Evolutionary conservation across 345 rosid species (phyloP).

Genomic region (Lumnitzera littorea): DNA sequence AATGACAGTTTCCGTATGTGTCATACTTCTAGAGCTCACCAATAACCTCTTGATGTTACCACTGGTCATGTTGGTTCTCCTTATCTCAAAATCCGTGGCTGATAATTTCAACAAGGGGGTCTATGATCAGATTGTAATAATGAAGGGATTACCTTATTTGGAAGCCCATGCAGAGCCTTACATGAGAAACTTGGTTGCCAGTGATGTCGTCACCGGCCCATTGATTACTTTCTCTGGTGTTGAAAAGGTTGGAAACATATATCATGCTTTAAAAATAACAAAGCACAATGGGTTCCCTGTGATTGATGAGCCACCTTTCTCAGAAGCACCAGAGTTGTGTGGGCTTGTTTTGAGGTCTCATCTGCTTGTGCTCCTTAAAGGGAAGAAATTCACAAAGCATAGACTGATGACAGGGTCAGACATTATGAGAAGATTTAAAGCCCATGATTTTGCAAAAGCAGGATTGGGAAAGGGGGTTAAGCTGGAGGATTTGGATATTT

Average conservation of each 20-base stretch:
- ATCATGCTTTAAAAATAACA: constrained; percentile 43
- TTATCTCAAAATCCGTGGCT: constrained; percentile 80
- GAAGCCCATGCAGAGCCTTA: constrained; percentile 94
- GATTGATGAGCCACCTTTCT: constrained; percentile 77
- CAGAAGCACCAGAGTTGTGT: constrained; percentile 62
- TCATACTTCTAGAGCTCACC: constrained; percentile 87
- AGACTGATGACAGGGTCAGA: constrained; percentile 35
- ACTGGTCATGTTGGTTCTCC: constrained; percentile 77
- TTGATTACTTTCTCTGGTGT: constrained; percentile 52
- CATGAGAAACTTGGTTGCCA: constrained; percentile 69
- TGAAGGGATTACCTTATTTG: constrained; percentile 84
- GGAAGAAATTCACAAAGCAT: constrained; percentile 52
- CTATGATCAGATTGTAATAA: constrained; percentile 75
- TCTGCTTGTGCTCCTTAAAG: constrained; percentile 73
- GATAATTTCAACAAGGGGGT: constrained; percentile 82
- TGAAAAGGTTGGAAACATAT: constrained; percentile 64
- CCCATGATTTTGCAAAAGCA: constrained; percentile 75
- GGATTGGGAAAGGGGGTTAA: constrained; percentile 78
- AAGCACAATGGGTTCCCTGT: constrained; percentile 89
- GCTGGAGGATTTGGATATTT: constrained; percentile 61
- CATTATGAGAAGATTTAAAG: constrained; percentile 44
- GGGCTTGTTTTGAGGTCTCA: constrained; percentile 88
- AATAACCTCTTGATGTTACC: constrained; percentile 81
- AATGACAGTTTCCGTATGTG: constrained; percentile 88
- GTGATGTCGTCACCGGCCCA: constrained; percentile 71